A percentile compares a stretch with the other conserved stretches of the same genome.
These are phyloP conservation scores for Claviceps spartinae DNA, from an alignment of 2,329 filamentous ascomycete genomes.

Conservation along the genomic window DNA sequence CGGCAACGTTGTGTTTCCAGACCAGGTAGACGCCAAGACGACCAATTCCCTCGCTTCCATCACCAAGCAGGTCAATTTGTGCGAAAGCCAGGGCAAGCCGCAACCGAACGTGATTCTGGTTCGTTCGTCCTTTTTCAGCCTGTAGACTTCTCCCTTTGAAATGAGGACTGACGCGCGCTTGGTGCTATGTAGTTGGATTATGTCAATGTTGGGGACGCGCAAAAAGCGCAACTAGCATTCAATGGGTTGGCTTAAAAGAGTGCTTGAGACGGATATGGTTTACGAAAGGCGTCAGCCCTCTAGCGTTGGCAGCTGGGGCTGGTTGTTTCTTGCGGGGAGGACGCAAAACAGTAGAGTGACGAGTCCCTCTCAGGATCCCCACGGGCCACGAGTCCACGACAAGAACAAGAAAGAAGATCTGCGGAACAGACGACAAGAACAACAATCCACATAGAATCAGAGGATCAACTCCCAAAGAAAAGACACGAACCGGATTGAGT, in stretches of 20 bases:
- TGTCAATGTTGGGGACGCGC: constrained; percentile 26
- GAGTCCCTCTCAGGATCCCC: too few species aligned
- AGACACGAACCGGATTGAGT: too few species aligned
- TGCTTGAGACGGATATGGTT: not conserved
- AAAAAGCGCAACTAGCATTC: constrained; percentile 22
- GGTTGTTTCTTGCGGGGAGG: too few species aligned
- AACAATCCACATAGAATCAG: too few species aligned
- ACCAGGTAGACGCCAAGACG: constrained; percentile 14
- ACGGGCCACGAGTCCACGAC: too few species aligned
- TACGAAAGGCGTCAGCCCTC: not conserved
- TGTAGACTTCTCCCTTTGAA: not conserved
- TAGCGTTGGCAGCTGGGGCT: too few species aligned
- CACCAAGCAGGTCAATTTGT: constrained; percentile 16
- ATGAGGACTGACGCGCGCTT: constrained; percentile 7
- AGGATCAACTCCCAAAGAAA: too few species aligned
- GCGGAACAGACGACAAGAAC: too few species aligned
- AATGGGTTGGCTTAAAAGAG: constrained; percentile 20
- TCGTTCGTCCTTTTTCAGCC: not conserved
- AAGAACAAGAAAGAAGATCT: too few species aligned
- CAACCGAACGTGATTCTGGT: constrained; percentile 23
- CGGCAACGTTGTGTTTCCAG: constrained; percentile 22
- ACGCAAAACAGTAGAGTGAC: too few species aligned
- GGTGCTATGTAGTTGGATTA: constrained; percentile 29
- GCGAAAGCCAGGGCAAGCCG: constrained; percentile 12
- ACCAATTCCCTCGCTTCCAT: constrained; percentile 24